Evolutionary conservation across 73 alveolate species (phyloP).

Genomic region (Paraurostyla sp.): DNA sequence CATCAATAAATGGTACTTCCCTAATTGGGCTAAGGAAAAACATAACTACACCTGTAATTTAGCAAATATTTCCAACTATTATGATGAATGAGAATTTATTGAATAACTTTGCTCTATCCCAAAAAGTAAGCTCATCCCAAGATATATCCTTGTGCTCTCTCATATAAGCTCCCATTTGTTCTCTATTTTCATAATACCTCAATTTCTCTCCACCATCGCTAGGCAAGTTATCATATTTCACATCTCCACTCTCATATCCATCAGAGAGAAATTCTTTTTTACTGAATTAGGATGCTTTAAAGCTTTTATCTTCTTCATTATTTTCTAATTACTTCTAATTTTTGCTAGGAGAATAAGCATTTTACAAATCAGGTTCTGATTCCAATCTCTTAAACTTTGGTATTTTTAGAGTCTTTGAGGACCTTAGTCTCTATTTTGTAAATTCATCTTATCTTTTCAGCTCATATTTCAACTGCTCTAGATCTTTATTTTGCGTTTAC

Average conservation of each 20-base stretch:
- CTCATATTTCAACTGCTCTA: background rate
- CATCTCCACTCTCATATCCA: background rate
- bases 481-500: no score
- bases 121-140: conserved; percentile 70
- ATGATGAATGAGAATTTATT: conserved; percentile 82
- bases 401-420: no score
- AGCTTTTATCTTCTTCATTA: background rate
- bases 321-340: background rate
- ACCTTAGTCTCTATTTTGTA: no score
- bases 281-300: no score
- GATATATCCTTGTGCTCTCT: background rate
- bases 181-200: background rate
- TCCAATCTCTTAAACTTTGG: no score
- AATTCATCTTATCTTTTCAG: background rate
- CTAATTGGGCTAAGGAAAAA: conserved; percentile 69
- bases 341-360: background rate
- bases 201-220: background rate
- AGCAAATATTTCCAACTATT: conserved; percentile 83
- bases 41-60: conserved; percentile 75
- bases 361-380: background rate
- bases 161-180: background rate
- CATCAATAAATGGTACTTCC: conserved; percentile 72
- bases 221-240: background rate
- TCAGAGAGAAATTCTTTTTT: background rate
- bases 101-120: conserved; percentile 73